These are phyloP conservation scores for Flaveria sonorensis DNA, from an alignment of 129 eudicot species.

Conservation along the genomic window DNA sequence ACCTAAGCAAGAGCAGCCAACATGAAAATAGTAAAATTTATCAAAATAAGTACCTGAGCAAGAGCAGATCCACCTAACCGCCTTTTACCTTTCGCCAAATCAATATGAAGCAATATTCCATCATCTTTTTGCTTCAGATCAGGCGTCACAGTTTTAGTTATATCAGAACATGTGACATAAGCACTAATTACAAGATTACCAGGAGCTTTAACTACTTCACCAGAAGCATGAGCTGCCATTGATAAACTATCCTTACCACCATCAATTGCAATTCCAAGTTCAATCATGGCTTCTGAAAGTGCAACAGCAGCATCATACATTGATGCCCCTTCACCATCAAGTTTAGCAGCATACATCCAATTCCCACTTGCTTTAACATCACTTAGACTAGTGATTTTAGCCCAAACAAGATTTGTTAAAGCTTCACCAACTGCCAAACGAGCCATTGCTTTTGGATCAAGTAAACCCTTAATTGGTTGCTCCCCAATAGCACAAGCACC, in stretches of 20 bases:
- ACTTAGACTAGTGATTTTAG: constrained; percentile 70
- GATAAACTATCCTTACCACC: constrained; percentile 97
- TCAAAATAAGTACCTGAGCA: constrained; percentile 45
- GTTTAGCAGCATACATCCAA: constrained; percentile 98
- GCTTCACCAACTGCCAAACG: constrained; percentile 95
- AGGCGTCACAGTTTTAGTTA: constrained; percentile 91
- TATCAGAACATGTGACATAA: constrained; percentile 87
- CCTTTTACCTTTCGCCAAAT: constrained; percentile 80
- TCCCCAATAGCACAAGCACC: constrained; percentile 98
- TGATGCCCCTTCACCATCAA: constrained; percentile 94
- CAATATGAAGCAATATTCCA: constrained; percentile 74
- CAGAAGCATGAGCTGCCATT: constrained; percentile 86
- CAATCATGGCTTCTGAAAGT: constrained; percentile 84
- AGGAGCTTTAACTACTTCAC: constrained; percentile 95
- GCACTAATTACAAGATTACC: constrained; percentile 96
- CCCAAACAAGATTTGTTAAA: constrained; percentile 95
- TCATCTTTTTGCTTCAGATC: constrained; percentile 82
- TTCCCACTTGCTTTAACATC: constrained; percentile 97
- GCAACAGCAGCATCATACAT: constrained; percentile 97
- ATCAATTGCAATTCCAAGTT: constrained; percentile 93
- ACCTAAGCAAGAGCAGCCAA: constrained; percentile 67
- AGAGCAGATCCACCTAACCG: constrained; percentile 94
- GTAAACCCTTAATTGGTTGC: constrained; percentile 83
- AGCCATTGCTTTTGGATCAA: constrained; percentile 96
- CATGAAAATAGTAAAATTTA: background rate